Evolutionary conservation across 2,329 filamentous ascomycete genomes (phyloP), one percentile per base, ranked within the genome.

Genomic region (Calonectria naviculata): DNA sequence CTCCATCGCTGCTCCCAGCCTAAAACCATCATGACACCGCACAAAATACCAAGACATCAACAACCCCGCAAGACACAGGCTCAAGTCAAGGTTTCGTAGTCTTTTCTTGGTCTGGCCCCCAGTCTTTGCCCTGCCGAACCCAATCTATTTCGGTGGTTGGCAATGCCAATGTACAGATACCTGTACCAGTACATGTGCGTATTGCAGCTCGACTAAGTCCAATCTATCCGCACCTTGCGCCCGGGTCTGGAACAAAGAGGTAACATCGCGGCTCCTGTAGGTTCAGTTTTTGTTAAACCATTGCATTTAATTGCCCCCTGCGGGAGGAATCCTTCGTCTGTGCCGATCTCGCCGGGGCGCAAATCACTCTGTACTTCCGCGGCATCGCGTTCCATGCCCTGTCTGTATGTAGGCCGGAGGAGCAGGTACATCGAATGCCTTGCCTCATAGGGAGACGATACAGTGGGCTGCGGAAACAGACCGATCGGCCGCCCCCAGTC

Each of bases 401-500:
- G 52, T 58, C 52, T 38, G 52, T 58, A 24, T 24, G 31, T 19
- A 46, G 52, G 34, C 34, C 31, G 52, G 31, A 24, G 34, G 31
- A 58, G 21, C 34, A 58, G 34, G 52, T 38, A 58, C 52, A 21
- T 58, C 34, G 21, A 58, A 58, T 58, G 54, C 34, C 41, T 61
- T 67, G 46, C 56, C 42, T 47, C 29, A 61, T 47, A 61, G 12
- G 29, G 13, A 52, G 56, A 58, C 36, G 31, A 63, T 52, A 70
- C 52, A 67, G 66, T 47, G 46, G 60, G 64, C 67, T 71, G 74
- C 67, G 74, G 68, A 75, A 67, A 68, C 65, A 75, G 49, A 52
- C 75, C 74, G 76, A 76, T 78, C 66, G 71, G 52, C 73, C 74
- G 73, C 68, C 66, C 70, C 71, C 68, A 75, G 69, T 66, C 61